Conservation (phyloP, 2,329 filamentous ascomycete species). For the Huntiella decipiens region DNA sequence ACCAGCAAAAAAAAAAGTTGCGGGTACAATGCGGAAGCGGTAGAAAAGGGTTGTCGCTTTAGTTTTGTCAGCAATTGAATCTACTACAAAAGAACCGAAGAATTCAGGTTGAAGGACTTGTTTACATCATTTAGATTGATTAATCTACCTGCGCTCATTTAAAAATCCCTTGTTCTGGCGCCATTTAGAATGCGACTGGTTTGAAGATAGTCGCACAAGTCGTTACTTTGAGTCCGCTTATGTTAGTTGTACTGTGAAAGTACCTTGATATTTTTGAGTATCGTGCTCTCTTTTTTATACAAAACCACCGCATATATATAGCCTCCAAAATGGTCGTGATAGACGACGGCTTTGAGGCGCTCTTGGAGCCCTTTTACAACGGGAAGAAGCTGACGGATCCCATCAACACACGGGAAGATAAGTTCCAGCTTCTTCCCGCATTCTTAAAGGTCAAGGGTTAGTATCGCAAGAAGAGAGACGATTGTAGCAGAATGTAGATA, state of each 20-base stretch:
- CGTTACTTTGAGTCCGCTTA: no score
- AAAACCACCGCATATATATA: neutral
- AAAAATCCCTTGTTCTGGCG: no score
- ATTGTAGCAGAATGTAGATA: neutral
- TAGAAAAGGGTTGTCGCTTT: no score
- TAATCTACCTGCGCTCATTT: no score
- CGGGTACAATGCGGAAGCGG: neutral
- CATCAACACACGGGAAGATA: conserved; percentile 55
- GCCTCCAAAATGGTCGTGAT: conserved; percentile 27
- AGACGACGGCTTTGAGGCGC: conserved; percentile 47
- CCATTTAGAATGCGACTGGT: conserved; percentile 1
- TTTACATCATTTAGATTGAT: no score
- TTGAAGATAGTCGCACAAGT: neutral
- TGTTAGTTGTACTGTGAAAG: no score
- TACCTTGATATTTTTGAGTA: no score
- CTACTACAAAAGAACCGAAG: no score
- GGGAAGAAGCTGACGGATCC: conserved; percentile 48
- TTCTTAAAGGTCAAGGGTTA: conserved; percentile 87
- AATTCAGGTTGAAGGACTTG: no score
- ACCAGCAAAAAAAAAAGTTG: conserved; percentile 7
- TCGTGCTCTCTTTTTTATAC: neutral
- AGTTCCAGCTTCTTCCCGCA: conserved; percentile 93
- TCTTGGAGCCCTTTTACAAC: conserved; percentile 48
- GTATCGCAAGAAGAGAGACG: conserved; percentile 11
- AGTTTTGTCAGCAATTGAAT: no score